A percentile compares a stretch with the other conserved stretches of the same genome.
These are phyloP conservation scores for Aureobasidium sp. DNA, from an alignment of 2,329 filamentous ascomycete genomes.

Conservation along the genomic window DNA sequence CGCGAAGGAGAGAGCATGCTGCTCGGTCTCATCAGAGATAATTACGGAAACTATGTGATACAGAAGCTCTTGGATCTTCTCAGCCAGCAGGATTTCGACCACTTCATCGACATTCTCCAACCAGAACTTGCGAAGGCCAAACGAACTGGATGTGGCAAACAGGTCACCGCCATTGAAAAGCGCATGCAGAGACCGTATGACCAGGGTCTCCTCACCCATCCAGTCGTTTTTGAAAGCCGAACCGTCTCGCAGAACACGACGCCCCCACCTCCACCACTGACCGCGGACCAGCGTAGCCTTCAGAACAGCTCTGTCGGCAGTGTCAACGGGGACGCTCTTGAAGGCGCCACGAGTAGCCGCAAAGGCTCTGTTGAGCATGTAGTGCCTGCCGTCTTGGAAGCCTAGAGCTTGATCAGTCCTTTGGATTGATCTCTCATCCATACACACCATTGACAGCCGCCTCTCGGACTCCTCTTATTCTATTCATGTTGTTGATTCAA, in stretches of 20 bases:
- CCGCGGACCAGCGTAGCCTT: slow-evolving; percentile 17
- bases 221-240: neutral
- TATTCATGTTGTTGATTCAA: neutral
- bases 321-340: slow-evolving; percentile 29
- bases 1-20: slow-evolving; percentile 59
- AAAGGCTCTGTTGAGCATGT: slow-evolving; percentile 20
- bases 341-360: slow-evolving; percentile 26
- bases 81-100: slow-evolving; percentile 33
- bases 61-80: slow-evolving; percentile 66
- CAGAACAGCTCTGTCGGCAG: slow-evolving; percentile 20
- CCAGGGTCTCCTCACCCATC: slow-evolving; percentile 25
- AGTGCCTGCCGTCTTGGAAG: neutral
- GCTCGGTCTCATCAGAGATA: slow-evolving; percentile 74
- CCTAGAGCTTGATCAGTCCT: neutral
- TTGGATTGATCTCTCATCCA: neutral
- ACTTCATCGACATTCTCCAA: slow-evolving; percentile 36
- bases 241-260: slow-evolving; percentile 1
- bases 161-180: slow-evolving; percentile 41
- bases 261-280: slow-evolving; percentile 13
- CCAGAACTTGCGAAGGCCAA: slow-evolving; percentile 41
- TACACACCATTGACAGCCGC: neutral
- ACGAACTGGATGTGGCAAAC: slow-evolving; percentile 36
- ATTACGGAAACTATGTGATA: slow-evolving; percentile 93
- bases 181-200: slow-evolving; percentile 36
- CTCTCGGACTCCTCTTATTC: neutral